Percentiles rank a stretch among this genome's conserved stretches.
Evolutionary conservation across 345 rosid genomes (phyloP).

Genomic region (Cardamine resedifolia): DNA sequence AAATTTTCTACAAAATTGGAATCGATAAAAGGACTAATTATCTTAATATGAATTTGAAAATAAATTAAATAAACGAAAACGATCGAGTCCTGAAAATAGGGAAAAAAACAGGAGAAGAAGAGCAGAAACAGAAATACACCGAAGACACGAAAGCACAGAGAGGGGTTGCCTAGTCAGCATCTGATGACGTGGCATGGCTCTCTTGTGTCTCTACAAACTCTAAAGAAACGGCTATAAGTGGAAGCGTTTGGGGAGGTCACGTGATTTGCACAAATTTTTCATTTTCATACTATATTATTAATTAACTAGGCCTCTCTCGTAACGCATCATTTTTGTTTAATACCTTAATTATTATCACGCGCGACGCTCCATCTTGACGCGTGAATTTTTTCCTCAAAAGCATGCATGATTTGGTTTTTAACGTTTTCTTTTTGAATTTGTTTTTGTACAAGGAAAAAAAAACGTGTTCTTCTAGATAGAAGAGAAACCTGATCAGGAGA

Average conservation of each 20-base stretch:
- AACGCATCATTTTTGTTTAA: constrained; percentile 22
- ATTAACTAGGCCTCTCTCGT: constrained; percentile 25
- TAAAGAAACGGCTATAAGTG: constrained; percentile 26
- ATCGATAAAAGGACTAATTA: not conserved
- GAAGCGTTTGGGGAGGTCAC: constrained; percentile 31
- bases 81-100: constrained; percentile 20
- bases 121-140: not conserved
- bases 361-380: constrained; percentile 24
- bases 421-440: constrained; percentile 20
- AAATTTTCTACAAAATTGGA: too few species aligned
- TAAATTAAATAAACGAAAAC: not conserved
- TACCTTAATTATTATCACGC: constrained; percentile 23
- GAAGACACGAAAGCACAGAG: constrained; percentile 27
- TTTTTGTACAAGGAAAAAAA: constrained; percentile 2
- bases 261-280: constrained; percentile 26
- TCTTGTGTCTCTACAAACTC: constrained; percentile 29
- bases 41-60: not conserved
- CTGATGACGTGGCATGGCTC: constrained; percentile 25
- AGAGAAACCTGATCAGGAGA: not conserved
- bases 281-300: not conserved
- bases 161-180: constrained; percentile 29
- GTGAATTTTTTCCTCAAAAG: constrained; percentile 1
- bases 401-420: constrained; percentile 23
- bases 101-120: constrained; percentile 16
- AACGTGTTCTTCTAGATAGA: constrained; percentile 23